Evolutionary conservation across 495 filamentous ascomycete species (phyloP), one percentile per base, ranked within the genome.

Genomic region (Neurospora terricola): DNA sequence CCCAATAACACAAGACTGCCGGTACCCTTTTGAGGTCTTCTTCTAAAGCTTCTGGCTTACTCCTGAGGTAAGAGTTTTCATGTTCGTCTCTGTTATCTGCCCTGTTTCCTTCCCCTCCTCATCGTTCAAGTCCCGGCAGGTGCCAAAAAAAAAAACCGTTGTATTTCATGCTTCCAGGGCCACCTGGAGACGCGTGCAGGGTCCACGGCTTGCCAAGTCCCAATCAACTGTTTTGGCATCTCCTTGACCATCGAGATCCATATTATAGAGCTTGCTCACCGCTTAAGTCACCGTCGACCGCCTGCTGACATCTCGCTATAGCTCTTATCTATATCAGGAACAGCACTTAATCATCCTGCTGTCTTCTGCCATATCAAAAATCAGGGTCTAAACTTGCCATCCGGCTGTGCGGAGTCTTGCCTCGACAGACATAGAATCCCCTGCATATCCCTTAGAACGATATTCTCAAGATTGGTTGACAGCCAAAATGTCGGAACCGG

Each of bases 401-500:
- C 70, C 38, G 9, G 54, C 40, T 72, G 73, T 74, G 73, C 69
- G 73, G 39, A 43, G 70, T 23, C 40, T 45, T 70, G 14, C 23
- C 54, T 16, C 27, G 14, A 30, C 54, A 9, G 54, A 66, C 14
- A 66, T 27, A 69, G 23, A 43, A 40, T 27, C 36, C 27, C 39
- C 48, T 30, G 38, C 70, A 59, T 18, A 12, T 72, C n/a, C 11
- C 43, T 36, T 59, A 48, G 27, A 71, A 48, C n/a, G 40, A 48
- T 23, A 21, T 39, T 71, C 45, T 21, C 27, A 18, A 7, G 38
- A 66, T 38, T 39, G 45, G 71, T 70, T 62, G 42, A 38, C 69
- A 36, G 9, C 34, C 72, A 75, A 72, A 39, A 82, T 83, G 81
- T 80, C 80, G 62, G 77, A 81, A 73, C 81, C 81, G 40, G 79